phyloP scores from a whole-genome alignment of 768 basidiomycete genomes.

The Holtermannia corniformis region DNA sequence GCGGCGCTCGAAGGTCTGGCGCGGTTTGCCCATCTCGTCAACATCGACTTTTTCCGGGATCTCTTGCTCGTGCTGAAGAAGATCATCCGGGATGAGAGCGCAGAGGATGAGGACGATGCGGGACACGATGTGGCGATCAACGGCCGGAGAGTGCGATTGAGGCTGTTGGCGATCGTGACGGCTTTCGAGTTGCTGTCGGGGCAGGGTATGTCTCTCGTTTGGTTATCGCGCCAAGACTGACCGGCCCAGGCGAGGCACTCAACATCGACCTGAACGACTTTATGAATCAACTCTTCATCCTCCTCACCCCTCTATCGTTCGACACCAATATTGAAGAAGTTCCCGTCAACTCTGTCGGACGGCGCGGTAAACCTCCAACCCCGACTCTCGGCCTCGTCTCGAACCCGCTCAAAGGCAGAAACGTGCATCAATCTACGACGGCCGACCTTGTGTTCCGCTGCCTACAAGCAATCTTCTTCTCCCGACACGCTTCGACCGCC shows the following conservation, averaged over 20 bases:
- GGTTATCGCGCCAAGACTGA: not conserved
- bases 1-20: constrained; percentile 85
- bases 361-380: not conserved
- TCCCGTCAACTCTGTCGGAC: constrained; percentile 28
- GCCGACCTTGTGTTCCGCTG: constrained; percentile 70
- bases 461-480: constrained; percentile 69
- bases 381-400: not conserved
- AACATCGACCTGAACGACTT: constrained; percentile 92
- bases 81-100: constrained; percentile 48
- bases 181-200: constrained; percentile 96
- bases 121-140: constrained; percentile 23
- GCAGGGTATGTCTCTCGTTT: constrained; percentile 56
- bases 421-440: constrained; percentile 34
- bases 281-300: constrained; percentile 67
- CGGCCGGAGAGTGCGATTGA: constrained; percentile 46
- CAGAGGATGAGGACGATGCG: constrained; percentile 41
- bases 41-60: constrained; percentile 97
- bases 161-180: constrained; percentile 76
- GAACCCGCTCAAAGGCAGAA: constrained; percentile 14
- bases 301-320: constrained; percentile 66
- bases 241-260: constrained; percentile 75
- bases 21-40: constrained; percentile 89
- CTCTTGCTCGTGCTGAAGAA: constrained; percentile 74
- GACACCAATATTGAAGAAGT: constrained; percentile 56
- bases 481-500: constrained; percentile 50